Evolutionary conservation across 1,139 yeast genomes (phyloP).

Genomic region (Geotrichum restrictum): DNA sequence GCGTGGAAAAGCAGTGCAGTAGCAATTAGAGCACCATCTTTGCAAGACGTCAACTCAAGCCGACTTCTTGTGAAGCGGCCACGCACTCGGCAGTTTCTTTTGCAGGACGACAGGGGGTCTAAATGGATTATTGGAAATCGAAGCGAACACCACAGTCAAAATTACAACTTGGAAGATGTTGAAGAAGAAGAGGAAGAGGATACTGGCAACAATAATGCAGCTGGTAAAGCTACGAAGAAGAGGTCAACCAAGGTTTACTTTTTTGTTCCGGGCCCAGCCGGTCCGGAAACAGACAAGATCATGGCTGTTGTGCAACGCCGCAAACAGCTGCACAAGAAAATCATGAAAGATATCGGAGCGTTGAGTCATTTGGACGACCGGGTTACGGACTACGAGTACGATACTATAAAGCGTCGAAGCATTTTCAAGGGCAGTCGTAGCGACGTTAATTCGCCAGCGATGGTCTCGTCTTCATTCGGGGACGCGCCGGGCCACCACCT

Average conservation of each 20-base stretch:
- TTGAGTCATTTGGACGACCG: conserved; percentile 6
- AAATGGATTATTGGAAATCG: conserved; percentile 22
- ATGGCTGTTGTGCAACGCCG: conserved; percentile 21
- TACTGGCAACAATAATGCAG: not conserved
- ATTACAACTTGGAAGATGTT: not conserved
- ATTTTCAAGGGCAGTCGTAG: not conserved
- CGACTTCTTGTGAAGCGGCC: not conserved
- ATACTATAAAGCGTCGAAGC: not conserved
- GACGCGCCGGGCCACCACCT: not conserved
- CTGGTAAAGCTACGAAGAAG: conserved; percentile 1
- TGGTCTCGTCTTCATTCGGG: conserved; percentile 2
- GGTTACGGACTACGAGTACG: not conserved
- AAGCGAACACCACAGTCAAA: conserved; percentile 1
- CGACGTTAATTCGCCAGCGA: not conserved
- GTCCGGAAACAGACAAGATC: conserved; percentile 14
- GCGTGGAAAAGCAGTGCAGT: conserved; percentile 3
- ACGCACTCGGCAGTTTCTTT: conserved; percentile 1
- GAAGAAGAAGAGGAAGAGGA: conserved; percentile 10
- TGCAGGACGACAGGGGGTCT: conserved; percentile 8
- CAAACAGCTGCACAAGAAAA: conserved; percentile 18
- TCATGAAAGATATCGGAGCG: conserved; percentile 16
- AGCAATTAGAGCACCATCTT: conserved; percentile 1
- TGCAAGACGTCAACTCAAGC: not conserved
- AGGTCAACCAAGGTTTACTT: conserved; percentile 20
- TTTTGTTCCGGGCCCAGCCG: conserved; percentile 12